phyloP scores from a whole-genome alignment of 176 grass and related monocot genomes.

The Dactylis glomerata region DNA sequence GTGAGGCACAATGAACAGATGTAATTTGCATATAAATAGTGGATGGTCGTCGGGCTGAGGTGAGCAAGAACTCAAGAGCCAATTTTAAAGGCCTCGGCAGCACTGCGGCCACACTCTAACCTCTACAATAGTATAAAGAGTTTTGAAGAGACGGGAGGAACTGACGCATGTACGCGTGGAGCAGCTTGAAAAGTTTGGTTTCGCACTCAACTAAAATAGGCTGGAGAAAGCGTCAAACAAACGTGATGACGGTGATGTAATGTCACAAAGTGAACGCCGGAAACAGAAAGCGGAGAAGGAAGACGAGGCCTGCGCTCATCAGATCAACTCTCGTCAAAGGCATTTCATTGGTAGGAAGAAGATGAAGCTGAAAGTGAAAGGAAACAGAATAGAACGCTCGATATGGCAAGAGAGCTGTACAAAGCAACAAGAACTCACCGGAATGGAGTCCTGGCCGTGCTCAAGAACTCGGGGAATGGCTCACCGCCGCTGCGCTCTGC shows the following conservation, averaged over 20 bases:
- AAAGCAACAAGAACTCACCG: slow-evolving; percentile 18
- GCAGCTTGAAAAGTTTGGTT: not conserved
- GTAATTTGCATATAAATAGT: not conserved
- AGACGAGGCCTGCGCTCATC: slow-evolving; percentile 5
- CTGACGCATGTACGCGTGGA: not conserved
- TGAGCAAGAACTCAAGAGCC: not conserved
- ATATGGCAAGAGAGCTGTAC: not conserved
- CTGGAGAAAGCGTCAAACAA: slow-evolving; percentile 22
- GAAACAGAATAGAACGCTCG: not conserved
- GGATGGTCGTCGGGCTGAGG: not conserved
- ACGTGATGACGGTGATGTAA: slow-evolving; percentile 8
- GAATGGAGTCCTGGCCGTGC: not conserved
- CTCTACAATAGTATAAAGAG: not conserved
- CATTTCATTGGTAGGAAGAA: slow-evolving; percentile 15
- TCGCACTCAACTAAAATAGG: slow-evolving; percentile 36
- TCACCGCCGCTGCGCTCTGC: not conserved
- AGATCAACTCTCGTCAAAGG: slow-evolving; percentile 36
- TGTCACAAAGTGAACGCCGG: slow-evolving; percentile 24
- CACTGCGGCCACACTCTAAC: not conserved
- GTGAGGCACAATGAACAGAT: not conserved
- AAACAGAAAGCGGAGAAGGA: not conserved
- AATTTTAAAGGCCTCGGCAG: slow-evolving; percentile 9
- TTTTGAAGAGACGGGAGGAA: not conserved
- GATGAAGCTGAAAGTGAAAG: not conserved
- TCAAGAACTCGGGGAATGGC: not conserved